Evolutionary conservation across 1,284 basidiomycete genomes (phyloP).

Genomic region (Boletus hoseneyae): DNA sequence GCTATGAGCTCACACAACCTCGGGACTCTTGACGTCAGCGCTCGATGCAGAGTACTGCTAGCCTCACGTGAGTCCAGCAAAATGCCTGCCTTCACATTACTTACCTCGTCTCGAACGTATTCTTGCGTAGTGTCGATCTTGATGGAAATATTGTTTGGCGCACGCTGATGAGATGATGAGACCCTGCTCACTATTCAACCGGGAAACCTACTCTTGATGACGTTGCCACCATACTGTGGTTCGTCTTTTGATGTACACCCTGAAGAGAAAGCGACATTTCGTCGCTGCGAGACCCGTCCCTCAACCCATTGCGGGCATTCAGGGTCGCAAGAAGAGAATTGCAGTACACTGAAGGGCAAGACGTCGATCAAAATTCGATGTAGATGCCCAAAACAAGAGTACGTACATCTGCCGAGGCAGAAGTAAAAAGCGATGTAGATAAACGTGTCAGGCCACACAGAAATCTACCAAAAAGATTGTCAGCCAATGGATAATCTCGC

Average conservation of each 20-base stretch:
- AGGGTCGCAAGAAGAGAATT: slow-evolving; percentile 52
- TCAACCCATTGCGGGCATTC: slow-evolving; percentile 43
- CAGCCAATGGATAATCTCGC: not conserved
- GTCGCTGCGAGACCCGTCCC: slow-evolving; percentile 26
- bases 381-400: not conserved
- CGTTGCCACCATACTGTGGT: slow-evolving; percentile 17
- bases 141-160: slow-evolving; percentile 34
- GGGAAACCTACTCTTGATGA: slow-evolving; percentile 16
- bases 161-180: slow-evolving; percentile 19
- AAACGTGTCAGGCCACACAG: slow-evolving; percentile 41
- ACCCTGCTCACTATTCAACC: not conserved
- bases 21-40: slow-evolving; percentile 19
- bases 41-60: slow-evolving; percentile 22
- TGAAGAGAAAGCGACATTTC: slow-evolving; percentile 35
- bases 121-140: slow-evolving; percentile 35
- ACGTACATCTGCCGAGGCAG: slow-evolving; percentile 46
- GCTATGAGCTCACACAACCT: slow-evolving; percentile 15
- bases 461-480: slow-evolving; percentile 30
- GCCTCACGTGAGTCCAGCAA: slow-evolving; percentile 1
- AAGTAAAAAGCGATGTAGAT: slow-evolving; percentile 55
- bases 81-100: not conserved
- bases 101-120: slow-evolving; percentile 30
- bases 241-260: slow-evolving; percentile 28
- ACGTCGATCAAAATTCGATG: not conserved
- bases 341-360: slow-evolving; percentile 40